phyloP scores from a whole-genome alignment of 208 protist species.

The Leishmania martiniquensis region DNA sequence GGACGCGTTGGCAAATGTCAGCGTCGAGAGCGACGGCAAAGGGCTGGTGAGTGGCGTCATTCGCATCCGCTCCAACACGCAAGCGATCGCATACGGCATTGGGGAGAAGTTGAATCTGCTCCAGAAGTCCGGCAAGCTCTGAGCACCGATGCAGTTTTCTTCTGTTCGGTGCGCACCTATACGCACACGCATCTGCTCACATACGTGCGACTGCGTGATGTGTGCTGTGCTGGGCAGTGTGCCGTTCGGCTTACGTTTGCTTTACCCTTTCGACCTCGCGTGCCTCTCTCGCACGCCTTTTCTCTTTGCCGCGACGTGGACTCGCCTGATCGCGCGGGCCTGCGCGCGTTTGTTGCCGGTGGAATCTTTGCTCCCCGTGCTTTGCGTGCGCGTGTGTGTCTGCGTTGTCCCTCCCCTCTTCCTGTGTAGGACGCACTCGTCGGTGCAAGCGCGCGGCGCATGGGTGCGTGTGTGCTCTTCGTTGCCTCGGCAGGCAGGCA shows the following conservation, averaged over 20 bases:
- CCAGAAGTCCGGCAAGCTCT: constrained; percentile 44
- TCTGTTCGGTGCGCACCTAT: too few relatives aligned
- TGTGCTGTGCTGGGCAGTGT: too few relatives aligned
- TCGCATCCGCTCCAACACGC: constrained; percentile 97
- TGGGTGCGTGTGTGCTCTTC: neutral
- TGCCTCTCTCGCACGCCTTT: too few relatives aligned
- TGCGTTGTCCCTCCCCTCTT: neutral
- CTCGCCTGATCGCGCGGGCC: neutral
- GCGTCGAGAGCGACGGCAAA: constrained; percentile 61
- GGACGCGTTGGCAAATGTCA: constrained; percentile 98
- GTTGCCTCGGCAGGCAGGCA: neutral
- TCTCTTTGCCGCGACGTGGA: neutral
- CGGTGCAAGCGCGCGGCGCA: neutral
- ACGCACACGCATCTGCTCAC: too few relatives aligned
- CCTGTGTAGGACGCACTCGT: neutral
- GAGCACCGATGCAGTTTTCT: too few relatives aligned
- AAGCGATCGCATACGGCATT: constrained; percentile 98
- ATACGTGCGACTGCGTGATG: too few relatives aligned
- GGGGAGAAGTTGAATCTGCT: constrained; percentile 96
- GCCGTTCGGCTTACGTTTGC: neutral
- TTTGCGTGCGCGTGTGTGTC: too few relatives aligned
- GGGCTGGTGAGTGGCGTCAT: constrained; percentile 96
- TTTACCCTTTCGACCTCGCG: neutral
- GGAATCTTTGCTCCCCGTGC: neutral
- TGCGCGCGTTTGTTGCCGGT: neutral